Evolutionary conservation across 805 yeast species (phyloP).

Genomic region (Starmera dryadoides): DNA sequence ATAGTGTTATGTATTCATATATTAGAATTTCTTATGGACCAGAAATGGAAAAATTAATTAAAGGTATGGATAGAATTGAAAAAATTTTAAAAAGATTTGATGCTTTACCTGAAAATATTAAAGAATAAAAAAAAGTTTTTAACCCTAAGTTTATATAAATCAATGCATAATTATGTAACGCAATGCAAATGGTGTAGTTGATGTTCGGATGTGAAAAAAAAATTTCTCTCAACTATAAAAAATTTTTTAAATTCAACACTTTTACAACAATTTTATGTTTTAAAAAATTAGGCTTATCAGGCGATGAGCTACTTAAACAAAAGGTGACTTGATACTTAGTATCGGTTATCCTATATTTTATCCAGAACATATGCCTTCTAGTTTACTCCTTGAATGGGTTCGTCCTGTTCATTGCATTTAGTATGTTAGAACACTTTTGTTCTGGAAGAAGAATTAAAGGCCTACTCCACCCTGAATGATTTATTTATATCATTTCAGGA

Average conservation of each 20-base stretch:
- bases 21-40: slow-evolving; percentile 58
- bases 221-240: too few relatives aligned
- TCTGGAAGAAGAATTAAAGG: slow-evolving; percentile 18
- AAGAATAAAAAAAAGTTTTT: too few relatives aligned
- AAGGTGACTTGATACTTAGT: too few relatives aligned
- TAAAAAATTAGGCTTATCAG: too few relatives aligned
- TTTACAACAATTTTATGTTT: too few relatives aligned
- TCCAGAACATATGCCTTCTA: slow-evolving; percentile 17
- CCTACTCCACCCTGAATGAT: slow-evolving; percentile 25
- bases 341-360: too few relatives aligned
- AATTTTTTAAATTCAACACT: too few relatives aligned
- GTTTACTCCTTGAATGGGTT: slow-evolving; percentile 21
- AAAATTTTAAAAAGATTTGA: slow-evolving; percentile 35
- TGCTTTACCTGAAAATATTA: slow-evolving; percentile 25
- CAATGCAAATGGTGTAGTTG: too few relatives aligned
- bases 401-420: slow-evolving; percentile 22
- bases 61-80: slow-evolving; percentile 58
- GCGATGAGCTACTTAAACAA: too few relatives aligned
- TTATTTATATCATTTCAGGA: slow-evolving; percentile 11
- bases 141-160: too few relatives aligned
- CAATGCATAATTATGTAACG: too few relatives aligned
- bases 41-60: slow-evolving; percentile 38
- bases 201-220: too few relatives aligned
- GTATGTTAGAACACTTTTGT: slow-evolving; percentile 22
- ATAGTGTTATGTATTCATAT: slow-evolving; percentile 52